Evolutionary conservation across 2,329 filamentous ascomycete genomes (phyloP).

Genomic region (Acephala macrosclerotiorum): DNA sequence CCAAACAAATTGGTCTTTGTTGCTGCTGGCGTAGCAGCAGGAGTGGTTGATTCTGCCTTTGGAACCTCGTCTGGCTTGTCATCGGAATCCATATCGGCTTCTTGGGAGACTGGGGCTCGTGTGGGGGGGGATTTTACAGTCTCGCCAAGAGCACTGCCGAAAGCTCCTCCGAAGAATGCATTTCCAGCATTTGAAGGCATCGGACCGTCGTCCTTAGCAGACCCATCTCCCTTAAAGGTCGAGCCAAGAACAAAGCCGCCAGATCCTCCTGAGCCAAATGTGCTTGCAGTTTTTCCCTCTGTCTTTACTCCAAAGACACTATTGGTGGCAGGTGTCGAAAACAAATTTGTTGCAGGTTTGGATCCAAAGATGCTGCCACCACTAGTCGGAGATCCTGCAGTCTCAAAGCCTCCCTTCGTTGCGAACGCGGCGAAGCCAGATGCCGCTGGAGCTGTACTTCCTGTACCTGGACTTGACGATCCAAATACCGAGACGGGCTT

Average conservation of each 20-base stretch:
- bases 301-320: background rate
- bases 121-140: slow-evolving; percentile 45
- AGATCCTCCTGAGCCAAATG: slow-evolving; percentile 26
- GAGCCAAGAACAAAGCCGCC: slow-evolving; percentile 41
- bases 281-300: slow-evolving; percentile 8
- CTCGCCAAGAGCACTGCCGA: slow-evolving; percentile 64
- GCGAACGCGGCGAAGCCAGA: slow-evolving; percentile 64
- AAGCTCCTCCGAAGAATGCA: slow-evolving; percentile 67
- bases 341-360: slow-evolving; percentile 40
- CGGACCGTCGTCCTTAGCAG: slow-evolving; percentile 64
- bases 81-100: slow-evolving; percentile 59
- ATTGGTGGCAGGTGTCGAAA: slow-evolving; percentile 40
- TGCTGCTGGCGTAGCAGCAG: slow-evolving; percentile 36
- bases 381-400: slow-evolving; percentile 36
- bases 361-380: slow-evolving; percentile 44
- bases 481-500: slow-evolving; percentile 47
- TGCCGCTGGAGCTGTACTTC: slow-evolving; percentile 44
- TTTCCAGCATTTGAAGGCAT: slow-evolving; percentile 54
- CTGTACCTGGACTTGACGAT: slow-evolving; percentile 37
- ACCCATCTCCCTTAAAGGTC: slow-evolving; percentile 52
- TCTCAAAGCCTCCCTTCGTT: slow-evolving; percentile 60
- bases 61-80: slow-evolving; percentile 29
- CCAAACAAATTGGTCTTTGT: slow-evolving; percentile 34
- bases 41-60: slow-evolving; percentile 34
- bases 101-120: slow-evolving; percentile 47